A percentile compares a stretch with the other conserved stretches of the same genome.
phyloP scores from a whole-genome alignment of 495 filamentous ascomycete species.

The Penicillium ucsense region DNA sequence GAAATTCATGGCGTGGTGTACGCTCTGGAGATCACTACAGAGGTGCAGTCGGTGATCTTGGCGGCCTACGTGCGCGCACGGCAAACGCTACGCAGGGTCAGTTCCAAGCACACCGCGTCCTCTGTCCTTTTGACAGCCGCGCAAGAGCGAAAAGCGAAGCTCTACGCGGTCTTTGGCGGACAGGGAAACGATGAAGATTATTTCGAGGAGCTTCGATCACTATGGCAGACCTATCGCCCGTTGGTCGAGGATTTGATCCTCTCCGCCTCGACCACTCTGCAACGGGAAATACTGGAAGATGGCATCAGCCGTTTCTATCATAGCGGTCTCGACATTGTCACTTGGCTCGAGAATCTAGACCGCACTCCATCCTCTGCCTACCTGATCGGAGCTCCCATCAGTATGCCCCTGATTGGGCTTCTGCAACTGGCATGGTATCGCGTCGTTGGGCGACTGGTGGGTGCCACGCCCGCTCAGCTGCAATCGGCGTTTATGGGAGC shows the following conservation, averaged over 20 bases:
- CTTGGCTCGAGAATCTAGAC: neutral
- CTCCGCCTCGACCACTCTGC: constrained; percentile 69
- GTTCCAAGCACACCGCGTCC: neutral
- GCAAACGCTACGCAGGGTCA: constrained; percentile 1
- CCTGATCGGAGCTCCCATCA: neutral
- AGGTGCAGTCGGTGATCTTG: constrained; percentile 10
- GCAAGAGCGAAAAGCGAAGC: neutral
- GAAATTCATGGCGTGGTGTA: constrained; percentile 2
- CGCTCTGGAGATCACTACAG: neutral
- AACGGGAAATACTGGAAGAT: constrained; percentile 68
- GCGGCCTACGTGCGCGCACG: constrained; percentile 8
- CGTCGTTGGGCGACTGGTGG: neutral
- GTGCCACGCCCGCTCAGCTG: constrained; percentile 81
- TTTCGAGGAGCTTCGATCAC: constrained; percentile 87
- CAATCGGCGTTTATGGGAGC: constrained; percentile 54
- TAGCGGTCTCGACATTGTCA: constrained; percentile 77
- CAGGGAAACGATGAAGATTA: constrained; percentile 99
- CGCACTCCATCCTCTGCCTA: neutral
- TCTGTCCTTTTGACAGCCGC: neutral
- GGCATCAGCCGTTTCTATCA: constrained; percentile 87
- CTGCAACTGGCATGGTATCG: constrained; percentile 60
- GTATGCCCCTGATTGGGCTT: constrained; percentile 42
- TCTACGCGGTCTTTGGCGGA: constrained; percentile 91
- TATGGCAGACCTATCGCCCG: constrained; percentile 81
- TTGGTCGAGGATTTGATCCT: constrained; percentile 78